A percentile compares a stretch with the other conserved stretches of the same genome.
Evolutionary conservation across 345 rosid species (phyloP).

Genomic region (Eutrema heterophyllum): DNA sequence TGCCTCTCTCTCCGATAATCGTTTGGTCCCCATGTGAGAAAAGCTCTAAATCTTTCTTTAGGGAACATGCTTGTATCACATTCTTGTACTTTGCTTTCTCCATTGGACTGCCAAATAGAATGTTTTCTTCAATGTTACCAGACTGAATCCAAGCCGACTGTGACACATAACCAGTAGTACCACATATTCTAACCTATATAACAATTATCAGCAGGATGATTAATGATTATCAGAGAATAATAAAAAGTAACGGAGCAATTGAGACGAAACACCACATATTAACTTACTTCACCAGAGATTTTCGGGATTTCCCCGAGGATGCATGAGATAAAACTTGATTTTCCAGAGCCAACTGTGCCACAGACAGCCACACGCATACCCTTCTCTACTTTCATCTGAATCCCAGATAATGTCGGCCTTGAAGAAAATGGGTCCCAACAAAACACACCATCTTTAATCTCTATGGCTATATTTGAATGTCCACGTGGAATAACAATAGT

Average conservation of each 20-base stretch:
- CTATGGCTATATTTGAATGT: constrained; percentile 59
- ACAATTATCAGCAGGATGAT: constrained; percentile 16
- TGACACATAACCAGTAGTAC: constrained; percentile 93
- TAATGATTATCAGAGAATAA: constrained; percentile 2
- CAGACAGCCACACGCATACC: constrained; percentile 99
- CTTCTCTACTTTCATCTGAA: constrained; percentile 73
- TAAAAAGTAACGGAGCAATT: constrained; percentile 10
- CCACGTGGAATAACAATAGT: constrained; percentile 74
- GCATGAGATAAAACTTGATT: constrained; percentile 97
- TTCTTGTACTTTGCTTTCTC: constrained; percentile 87
- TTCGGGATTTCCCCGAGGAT: constrained; percentile 99
- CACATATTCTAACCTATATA: constrained; percentile 84
- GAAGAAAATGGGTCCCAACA: constrained; percentile 79
- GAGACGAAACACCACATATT: constrained; percentile 14
- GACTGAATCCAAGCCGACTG: constrained; percentile 99
- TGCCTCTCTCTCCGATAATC: constrained; percentile 98
- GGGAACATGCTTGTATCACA: constrained; percentile 88
- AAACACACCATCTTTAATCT: constrained; percentile 76
- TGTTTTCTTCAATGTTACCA: constrained; percentile 97
- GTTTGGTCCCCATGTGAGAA: constrained; percentile 99
- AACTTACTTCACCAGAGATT: constrained; percentile 93
- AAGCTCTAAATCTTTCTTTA: constrained; percentile 93
- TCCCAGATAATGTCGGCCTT: constrained; percentile 67
- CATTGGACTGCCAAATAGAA: constrained; percentile 96
- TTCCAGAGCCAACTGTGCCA: constrained; percentile 97